Conservation (phyloP, 1,284 basidiomycete genomes). For the Ganoderma lucidum region DNA sequence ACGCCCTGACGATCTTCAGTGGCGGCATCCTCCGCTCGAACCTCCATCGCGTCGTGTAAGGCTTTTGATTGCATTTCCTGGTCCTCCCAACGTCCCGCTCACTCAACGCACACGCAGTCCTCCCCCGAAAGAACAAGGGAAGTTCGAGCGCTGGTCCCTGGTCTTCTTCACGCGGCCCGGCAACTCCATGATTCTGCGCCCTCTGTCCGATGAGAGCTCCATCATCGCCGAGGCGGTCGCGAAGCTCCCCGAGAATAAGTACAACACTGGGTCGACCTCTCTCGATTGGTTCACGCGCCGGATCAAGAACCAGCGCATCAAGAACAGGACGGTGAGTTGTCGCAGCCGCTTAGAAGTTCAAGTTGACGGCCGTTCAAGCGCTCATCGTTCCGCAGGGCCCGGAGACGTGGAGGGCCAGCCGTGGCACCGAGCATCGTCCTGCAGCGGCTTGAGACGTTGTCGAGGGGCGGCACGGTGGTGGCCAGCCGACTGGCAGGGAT, state of each 20-base stretch:
- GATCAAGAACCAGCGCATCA: constrained; percentile 41
- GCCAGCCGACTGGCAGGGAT: constrained; percentile 10
- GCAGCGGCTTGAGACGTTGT: not conserved
- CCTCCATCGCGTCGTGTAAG: constrained; percentile 47
- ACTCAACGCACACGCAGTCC: constrained; percentile 29
- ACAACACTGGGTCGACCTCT: constrained; percentile 38
- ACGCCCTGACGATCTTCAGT: constrained; percentile 52
- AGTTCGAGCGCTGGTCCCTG: constrained; percentile 45
- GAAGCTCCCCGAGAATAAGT: constrained; percentile 31
- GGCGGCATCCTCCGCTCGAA: constrained; percentile 48
- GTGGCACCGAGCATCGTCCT: not conserved
- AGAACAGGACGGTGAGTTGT: constrained; percentile 37
- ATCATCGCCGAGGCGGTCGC: constrained; percentile 40
- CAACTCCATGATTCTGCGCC: constrained; percentile 37
- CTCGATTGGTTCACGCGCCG: constrained; percentile 43
- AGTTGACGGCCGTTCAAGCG: not conserved
- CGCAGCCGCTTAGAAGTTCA: not conserved
- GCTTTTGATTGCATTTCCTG: not conserved
- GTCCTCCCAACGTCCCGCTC: not conserved
- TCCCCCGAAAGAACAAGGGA: constrained; percentile 43
- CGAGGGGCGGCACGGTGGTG: no score
- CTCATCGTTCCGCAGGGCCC: constrained; percentile 1
- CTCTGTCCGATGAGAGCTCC: constrained; percentile 37
- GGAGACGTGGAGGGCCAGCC: not conserved
- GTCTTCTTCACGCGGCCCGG: constrained; percentile 50